phyloP scores from a whole-genome alignment of 1,284 basidiomycete species.

The Rhizoctonia solani region DNA sequence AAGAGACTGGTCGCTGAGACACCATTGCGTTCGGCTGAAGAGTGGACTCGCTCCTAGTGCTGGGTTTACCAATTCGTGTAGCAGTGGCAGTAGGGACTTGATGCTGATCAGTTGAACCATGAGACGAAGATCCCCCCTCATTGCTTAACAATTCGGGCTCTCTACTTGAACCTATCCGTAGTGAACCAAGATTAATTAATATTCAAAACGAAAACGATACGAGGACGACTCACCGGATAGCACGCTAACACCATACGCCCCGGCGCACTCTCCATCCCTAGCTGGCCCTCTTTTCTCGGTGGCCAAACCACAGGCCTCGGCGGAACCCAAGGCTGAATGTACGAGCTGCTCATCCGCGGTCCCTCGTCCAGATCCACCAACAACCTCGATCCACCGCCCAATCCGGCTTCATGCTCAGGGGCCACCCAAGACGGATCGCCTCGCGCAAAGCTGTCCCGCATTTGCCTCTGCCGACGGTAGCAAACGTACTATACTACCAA shows the following conservation, averaged over 20 bases:
- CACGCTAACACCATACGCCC: too few relatives aligned
- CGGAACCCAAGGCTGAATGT: conserved; percentile 16
- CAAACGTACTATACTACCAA: not conserved
- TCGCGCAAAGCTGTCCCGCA: conserved; percentile 1
- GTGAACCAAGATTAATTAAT: not conserved
- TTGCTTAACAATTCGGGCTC: not conserved
- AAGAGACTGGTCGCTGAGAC: not conserved
- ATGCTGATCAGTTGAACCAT: not conserved
- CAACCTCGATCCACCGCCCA: not conserved
- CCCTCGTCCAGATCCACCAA: conserved; percentile 14
- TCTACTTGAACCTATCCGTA: not conserved
- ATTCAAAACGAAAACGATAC: not conserved
- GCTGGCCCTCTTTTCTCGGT: too few relatives aligned
- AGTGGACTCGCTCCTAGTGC: too few relatives aligned
- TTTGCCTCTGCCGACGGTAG: not conserved
- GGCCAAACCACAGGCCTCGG: not conserved
- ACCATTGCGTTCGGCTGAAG: too few relatives aligned
- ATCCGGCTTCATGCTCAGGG: not conserved
- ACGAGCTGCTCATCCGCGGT: not conserved
- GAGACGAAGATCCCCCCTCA: not conserved
- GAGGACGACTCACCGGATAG: too few relatives aligned
- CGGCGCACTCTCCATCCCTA: too few relatives aligned
- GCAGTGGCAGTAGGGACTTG: not conserved
- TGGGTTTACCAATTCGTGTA: not conserved
- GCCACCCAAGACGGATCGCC: not conserved